Evolutionary conservation across 768 basidiomycete genomes (phyloP).

Genomic region (Mrakia blollopis): DNA sequence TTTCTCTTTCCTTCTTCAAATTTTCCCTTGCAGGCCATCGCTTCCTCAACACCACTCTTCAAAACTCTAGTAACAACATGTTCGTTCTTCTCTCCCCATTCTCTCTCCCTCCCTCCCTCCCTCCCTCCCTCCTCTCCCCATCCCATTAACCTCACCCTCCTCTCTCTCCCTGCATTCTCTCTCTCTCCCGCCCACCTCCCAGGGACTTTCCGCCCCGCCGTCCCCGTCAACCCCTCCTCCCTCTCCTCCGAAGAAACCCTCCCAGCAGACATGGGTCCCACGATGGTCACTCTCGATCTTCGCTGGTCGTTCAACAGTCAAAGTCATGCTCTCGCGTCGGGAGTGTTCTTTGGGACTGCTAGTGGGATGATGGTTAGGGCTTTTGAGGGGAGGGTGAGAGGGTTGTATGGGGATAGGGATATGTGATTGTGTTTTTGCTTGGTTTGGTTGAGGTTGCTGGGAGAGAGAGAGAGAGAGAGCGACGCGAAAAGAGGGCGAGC

Average conservation of each 20-base stretch:
- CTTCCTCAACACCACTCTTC: conserved; percentile 68
- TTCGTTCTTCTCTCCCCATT: background rate
- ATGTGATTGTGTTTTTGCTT: too few species aligned
- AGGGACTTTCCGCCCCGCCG: conserved; percentile 32
- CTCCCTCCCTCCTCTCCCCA: too few species aligned
- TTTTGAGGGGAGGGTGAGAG: conserved; percentile 76
- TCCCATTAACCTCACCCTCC: too few species aligned
- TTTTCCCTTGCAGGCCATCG: conserved; percentile 55
- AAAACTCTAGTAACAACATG: conserved; percentile 65
- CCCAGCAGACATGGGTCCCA: conserved; percentile 42
- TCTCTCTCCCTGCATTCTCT: background rate
- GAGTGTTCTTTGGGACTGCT: conserved; percentile 78
- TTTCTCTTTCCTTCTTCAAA: conserved; percentile 17
- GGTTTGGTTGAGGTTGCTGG: too few species aligned
- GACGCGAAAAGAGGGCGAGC: too few species aligned
- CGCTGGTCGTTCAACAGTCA: conserved; percentile 83
- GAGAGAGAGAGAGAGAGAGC: too few species aligned
- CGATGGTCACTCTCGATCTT: conserved; percentile 77
- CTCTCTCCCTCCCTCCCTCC: too few species aligned
- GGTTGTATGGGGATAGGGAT: conserved; percentile 57
- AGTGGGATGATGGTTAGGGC: conserved; percentile 85
- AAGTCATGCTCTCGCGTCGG: conserved; percentile 73
- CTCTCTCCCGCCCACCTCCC: conserved; percentile 32
- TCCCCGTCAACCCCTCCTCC: conserved; percentile 17
- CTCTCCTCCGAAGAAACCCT: background rate